A percentile compares a stretch with the other conserved stretches of the same genome.
Evolutionary conservation across 169 alveolate species (phyloP).

Genomic region (Babesia caballi): DNA sequence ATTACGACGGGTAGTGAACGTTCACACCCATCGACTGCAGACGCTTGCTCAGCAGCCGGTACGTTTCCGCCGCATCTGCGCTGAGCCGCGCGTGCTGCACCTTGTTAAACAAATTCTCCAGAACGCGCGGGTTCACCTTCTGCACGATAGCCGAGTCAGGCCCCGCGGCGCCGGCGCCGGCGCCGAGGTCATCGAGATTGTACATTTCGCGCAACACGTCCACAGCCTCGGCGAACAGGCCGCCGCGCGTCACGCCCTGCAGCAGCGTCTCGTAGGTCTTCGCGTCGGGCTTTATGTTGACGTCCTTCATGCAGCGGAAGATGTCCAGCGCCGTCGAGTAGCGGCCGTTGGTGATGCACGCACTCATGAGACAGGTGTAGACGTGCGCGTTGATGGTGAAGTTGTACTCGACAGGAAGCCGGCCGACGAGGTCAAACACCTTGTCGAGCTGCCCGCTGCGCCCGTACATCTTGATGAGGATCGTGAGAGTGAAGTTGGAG

Average conservation of each 20-base stretch:
- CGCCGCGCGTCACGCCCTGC: constrained; percentile 51
- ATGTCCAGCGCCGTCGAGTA: constrained; percentile 61
- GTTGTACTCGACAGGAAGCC: constrained; percentile 69
- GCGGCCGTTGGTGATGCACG: constrained; percentile 79
- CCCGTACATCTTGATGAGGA: constrained; percentile 81
- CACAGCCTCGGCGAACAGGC: constrained; percentile 50
- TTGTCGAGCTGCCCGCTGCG: constrained; percentile 78
- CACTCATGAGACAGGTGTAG: constrained; percentile 83
- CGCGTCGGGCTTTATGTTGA: constrained; percentile 68
- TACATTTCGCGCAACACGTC: constrained; percentile 52
- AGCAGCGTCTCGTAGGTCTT: constrained; percentile 71
- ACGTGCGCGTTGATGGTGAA: constrained; percentile 79
- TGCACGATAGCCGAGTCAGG: constrained; percentile 10
- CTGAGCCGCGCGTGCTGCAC: constrained; percentile 15
- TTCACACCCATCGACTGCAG: constrained; percentile 25
- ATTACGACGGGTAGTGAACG: constrained; percentile 10
- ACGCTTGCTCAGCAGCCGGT: constrained; percentile 19
- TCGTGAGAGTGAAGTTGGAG: constrained; percentile 81
- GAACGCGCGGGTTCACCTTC: constrained; percentile 39
- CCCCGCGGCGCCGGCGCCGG: background rate
- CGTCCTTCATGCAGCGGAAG: constrained; percentile 67
- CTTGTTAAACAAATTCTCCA: constrained; percentile 47
- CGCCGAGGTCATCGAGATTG: constrained; percentile 27
- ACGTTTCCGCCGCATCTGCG: background rate
- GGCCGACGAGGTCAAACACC: constrained; percentile 75